These are phyloP conservation scores for Thelonectria discophora DNA, from an alignment of 2,329 filamentous ascomycete species.

Conservation along the genomic window DNA sequence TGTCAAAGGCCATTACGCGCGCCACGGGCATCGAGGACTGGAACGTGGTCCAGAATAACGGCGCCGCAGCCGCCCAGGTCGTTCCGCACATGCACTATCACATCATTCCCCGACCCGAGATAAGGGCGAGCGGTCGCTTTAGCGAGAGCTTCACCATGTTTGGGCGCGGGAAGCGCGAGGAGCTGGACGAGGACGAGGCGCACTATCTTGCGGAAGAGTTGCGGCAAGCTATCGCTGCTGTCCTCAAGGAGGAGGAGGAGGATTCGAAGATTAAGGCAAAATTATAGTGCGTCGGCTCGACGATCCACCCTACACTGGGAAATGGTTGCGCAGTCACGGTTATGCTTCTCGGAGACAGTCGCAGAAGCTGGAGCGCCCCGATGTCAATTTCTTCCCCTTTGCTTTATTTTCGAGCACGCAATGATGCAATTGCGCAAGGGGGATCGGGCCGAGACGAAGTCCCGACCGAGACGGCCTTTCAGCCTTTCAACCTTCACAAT, in stretches of 20 bases:
- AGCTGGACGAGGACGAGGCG: conserved; percentile 80
- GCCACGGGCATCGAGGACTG: conserved; percentile 82
- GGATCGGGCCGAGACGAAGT: too few species aligned
- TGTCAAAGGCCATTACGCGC: conserved; percentile 75
- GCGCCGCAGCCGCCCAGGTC: conserved; percentile 87
- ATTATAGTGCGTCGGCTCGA: conserved; percentile 42
- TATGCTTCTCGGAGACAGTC: not conserved
- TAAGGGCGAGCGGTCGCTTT: conserved; percentile 60
- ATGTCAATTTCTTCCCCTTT: not conserved
- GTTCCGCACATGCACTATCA: conserved; percentile 96
- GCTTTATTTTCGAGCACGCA: not conserved
- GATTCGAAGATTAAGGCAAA: conserved; percentile 46
- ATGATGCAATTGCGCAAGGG: not conserved
- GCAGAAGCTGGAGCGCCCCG: not conserved
- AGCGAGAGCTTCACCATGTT: conserved; percentile 84
- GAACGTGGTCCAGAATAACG: conserved; percentile 98
- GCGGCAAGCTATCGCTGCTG: conserved; percentile 57
- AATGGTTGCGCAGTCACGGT: not conserved
- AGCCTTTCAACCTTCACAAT: not conserved
- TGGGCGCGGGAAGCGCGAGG: conserved; percentile 75
- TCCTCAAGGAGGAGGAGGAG: conserved; percentile 54
- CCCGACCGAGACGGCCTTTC: not conserved
- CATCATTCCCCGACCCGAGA: conserved; percentile 84
- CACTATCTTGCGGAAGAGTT: conserved; percentile 65
- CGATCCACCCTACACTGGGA: not conserved